A percentile compares a stretch with the other conserved stretches of the same genome.
Evolutionary conservation across 1,139 yeast genomes (phyloP).

Genomic region (Pneumocystis carinii): DNA sequence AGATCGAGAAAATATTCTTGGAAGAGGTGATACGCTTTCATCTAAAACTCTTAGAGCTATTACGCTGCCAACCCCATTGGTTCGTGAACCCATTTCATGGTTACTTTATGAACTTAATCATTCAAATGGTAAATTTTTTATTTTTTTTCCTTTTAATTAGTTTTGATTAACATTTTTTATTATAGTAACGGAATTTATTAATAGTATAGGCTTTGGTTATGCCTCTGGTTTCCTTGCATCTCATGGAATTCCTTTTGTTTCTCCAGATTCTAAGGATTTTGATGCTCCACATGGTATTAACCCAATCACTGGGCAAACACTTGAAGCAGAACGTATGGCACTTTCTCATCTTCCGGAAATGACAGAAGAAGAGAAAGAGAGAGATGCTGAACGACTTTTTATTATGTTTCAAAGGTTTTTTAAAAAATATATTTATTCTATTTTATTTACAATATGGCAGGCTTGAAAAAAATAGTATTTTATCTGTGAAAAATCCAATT

Average conservation of each 20-base stretch:
- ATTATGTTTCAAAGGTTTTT: constrained; percentile 32
- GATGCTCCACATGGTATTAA: constrained; percentile 13
- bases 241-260: constrained; percentile 17
- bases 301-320: constrained; percentile 22
- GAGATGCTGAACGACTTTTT: constrained; percentile 39
- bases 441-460: constrained; percentile 14
- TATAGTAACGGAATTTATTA: constrained; percentile 15
- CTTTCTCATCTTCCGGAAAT: constrained; percentile 21
- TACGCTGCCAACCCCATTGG: constrained; percentile 1
- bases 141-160: neutral
- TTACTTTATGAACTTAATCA: constrained; percentile 13
- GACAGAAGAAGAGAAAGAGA: constrained; percentile 39
- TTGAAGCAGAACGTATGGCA: constrained; percentile 7
- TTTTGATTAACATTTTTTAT: neutral
- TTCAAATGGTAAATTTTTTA: constrained; percentile 8
- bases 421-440: neutral
- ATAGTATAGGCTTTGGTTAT: constrained; percentile 22
- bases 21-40: constrained; percentile 10
- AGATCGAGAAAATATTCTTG: constrained; percentile 15
- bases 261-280: constrained; percentile 6
- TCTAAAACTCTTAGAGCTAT: constrained; percentile 11
- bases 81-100: constrained; percentile 10
- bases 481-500: constrained; percentile 31
- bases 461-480: constrained; percentile 28
- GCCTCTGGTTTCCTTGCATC: constrained; percentile 20